Evolutionary conservation across 257 asterid species (phyloP), one percentile per base, ranked within the genome.

Genomic region (Petunia secreta): DNA sequence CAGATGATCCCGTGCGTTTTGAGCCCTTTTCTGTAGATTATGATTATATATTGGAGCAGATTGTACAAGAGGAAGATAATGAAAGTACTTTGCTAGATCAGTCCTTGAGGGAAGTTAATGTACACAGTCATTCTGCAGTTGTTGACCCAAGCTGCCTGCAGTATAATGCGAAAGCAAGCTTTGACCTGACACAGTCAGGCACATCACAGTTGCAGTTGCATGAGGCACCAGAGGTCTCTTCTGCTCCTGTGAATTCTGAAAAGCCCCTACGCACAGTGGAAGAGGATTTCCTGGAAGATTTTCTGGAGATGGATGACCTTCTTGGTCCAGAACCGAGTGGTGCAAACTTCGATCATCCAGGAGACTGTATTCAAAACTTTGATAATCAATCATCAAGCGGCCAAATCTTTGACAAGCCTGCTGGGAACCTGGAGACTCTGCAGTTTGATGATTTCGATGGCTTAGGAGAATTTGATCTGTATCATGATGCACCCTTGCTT

Each of bases 281-380:
- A 77, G 92, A 82, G 84, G 89, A 88, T 81, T 86, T 90, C 81
- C 81, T 88, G 46, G 94, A 88, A 83, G 98, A 92, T 86, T 95
- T 83, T 84, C 91, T 95, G 65, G 99, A 95, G 85, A 85, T 95
- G 90, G 83, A 95, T 74, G 99, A 95, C 81, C 89, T 95, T 63
- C 5, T 85, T 44, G 89, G 82, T 55, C 86, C 92, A 25, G 87
- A 88, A 66, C 83, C 86, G 34, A 77, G 85, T 44, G 14, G 75
- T 15, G 84, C 83, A 46, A 82, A 65, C 82, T 75, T 79, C 55
- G 87, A 81, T 75, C 82, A 83, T 25, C 74, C 80, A 34, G 76
- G 14, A 0, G 14, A 2, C 15, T 52, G 4, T 52, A 52, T 52
- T 10, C 57, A 52, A 52, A 52, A 52, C 5, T 34, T 25, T 3